These are phyloP conservation scores for Coniochaeta sp. DNA, from an alignment of 2,329 filamentous ascomycete species.

Conservation along the genomic window DNA sequence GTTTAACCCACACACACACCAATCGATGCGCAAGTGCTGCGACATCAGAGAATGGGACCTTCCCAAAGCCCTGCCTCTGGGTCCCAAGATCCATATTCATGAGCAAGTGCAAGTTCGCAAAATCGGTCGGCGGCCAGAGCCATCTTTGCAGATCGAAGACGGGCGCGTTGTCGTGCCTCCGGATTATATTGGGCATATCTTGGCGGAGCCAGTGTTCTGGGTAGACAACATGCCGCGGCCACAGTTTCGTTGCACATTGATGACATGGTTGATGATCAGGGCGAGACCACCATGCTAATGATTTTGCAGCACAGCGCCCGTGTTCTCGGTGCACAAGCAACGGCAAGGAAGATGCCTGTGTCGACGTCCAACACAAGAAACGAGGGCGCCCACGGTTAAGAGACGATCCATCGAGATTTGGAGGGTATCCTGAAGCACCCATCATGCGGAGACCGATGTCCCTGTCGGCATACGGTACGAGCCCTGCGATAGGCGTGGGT, in stretches of 20 bases:
- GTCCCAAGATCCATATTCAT: neutral
- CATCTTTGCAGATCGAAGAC: neutral
- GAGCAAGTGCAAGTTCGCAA: neutral
- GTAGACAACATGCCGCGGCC: neutral
- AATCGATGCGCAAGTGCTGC: neutral
- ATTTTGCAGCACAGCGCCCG: conserved; percentile 57
- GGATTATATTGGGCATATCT: neutral
- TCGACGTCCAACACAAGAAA: conserved; percentile 84
- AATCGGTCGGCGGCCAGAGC: neutral
- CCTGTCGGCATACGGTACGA: conserved; percentile 41
- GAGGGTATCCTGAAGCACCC: conserved; percentile 33
- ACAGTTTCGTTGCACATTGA: neutral
- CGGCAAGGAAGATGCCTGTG: conserved; percentile 72
- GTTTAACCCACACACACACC: neutral
- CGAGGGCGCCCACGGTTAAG: conserved; percentile 69
- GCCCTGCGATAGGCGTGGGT: conserved; percentile 31
- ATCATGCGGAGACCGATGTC: conserved; percentile 41
- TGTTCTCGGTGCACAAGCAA: conserved; percentile 72
- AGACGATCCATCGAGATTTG: conserved; percentile 53
- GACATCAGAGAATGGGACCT: neutral
- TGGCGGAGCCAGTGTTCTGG: neutral
- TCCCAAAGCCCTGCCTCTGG: neutral
- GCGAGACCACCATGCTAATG: neutral
- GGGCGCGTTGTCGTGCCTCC: neutral
- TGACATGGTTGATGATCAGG: neutral